Percentiles rank a stretch among this genome's conserved stretches.
These are phyloP conservation scores for Fusarium sp. DNA, from an alignment of 2,329 filamentous ascomycete species.

Conservation along the genomic window DNA sequence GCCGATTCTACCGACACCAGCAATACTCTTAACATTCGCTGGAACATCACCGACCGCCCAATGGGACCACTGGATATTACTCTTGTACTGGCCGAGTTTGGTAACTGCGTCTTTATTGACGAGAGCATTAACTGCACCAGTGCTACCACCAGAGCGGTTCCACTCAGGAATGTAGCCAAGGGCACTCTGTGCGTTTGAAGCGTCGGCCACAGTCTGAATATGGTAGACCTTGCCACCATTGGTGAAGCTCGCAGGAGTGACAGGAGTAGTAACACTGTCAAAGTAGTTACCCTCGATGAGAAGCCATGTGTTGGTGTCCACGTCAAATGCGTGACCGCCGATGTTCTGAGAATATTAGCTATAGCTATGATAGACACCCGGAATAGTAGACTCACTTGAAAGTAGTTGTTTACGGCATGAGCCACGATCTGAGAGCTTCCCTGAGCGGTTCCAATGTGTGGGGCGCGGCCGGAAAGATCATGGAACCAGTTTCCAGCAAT, in stretches of 20 bases:
- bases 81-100: constrained; percentile 38
- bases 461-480: constrained; percentile 66
- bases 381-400: constrained; percentile 42
- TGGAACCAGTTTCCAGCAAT: constrained; percentile 71
- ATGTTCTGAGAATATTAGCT: constrained; percentile 52
- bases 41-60: constrained; percentile 40
- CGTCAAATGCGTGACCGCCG: constrained; percentile 67
- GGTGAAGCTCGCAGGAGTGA: constrained; percentile 27
- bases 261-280: constrained; percentile 61
- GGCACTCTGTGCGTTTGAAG: constrained; percentile 24
- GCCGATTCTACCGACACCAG: constrained; percentile 41
- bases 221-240: constrained; percentile 44
- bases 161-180: constrained; percentile 45
- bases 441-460: constrained; percentile 63
- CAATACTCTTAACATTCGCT: constrained; percentile 39
- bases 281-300: constrained; percentile 70
- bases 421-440: constrained; percentile 58
- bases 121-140: neutral
- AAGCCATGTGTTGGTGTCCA: constrained; percentile 57
- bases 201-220: constrained; percentile 46
- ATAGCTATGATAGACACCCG: no score
- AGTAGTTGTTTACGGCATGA: constrained; percentile 73
- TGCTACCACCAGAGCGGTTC: constrained; percentile 32
- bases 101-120: constrained; percentile 26
- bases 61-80: constrained; percentile 37